These are phyloP conservation scores for Gloeopeniophorella convolvens DNA, from an alignment of 768 basidiomycete species.

Conservation along the genomic window DNA sequence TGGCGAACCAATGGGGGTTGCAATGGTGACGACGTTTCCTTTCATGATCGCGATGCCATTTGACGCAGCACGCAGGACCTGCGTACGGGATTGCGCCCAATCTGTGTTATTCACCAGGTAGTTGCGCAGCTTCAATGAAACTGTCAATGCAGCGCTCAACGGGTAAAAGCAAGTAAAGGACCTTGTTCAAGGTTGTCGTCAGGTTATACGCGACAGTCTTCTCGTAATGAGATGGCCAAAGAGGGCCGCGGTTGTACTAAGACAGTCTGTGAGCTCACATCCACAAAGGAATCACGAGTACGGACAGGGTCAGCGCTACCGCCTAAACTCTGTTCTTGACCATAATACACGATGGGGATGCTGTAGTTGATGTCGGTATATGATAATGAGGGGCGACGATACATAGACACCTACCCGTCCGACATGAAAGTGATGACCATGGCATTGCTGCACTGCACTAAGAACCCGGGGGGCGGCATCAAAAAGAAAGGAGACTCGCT, in stretches of 20 bases:
- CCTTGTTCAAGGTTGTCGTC: constrained; percentile 55
- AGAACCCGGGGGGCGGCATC: not conserved
- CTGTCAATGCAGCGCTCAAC: not conserved
- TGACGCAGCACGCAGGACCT: constrained; percentile 44
- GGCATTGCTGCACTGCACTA: constrained; percentile 47
- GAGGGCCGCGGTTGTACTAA: constrained; percentile 67
- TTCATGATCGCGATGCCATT: constrained; percentile 60
- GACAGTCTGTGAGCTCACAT: constrained; percentile 3
- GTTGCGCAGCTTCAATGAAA: constrained; percentile 47
- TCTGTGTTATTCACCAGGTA: constrained; percentile 45
- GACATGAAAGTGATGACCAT: constrained; percentile 71
- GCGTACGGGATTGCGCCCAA: constrained; percentile 47
- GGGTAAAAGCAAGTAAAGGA: constrained; percentile 22
- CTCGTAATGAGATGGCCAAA: constrained; percentile 64
- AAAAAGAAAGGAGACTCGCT: constrained; percentile 34
- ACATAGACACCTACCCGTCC: constrained; percentile 41
- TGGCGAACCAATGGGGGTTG: constrained; percentile 72
- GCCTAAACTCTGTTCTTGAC: constrained; percentile 67
- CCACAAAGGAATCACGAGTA: constrained; percentile 4
- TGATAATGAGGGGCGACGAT: not conserved
- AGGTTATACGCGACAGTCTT: constrained; percentile 53
- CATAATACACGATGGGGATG: constrained; percentile 80
- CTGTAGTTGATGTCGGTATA: constrained; percentile 21
- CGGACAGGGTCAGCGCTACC: constrained; percentile 62
- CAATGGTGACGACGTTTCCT: constrained; percentile 50